These are phyloP conservation scores for Pleodorina starrii DNA, from an alignment of 139 green algal species.

Conservation along the genomic window DNA sequence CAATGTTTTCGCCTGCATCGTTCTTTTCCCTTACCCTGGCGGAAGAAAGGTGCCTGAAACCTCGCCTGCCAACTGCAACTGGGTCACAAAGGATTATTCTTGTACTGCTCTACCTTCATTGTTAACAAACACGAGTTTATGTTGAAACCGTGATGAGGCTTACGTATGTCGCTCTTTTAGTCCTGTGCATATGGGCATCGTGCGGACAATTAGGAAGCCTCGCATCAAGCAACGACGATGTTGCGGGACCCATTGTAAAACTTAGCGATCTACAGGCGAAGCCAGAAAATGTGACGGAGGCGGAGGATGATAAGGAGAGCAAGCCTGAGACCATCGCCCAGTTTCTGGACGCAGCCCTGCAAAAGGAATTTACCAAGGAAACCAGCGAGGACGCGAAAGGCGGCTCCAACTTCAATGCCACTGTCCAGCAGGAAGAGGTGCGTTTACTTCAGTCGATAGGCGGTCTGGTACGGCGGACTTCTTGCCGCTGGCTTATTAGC, in stretches of 20 bases:
- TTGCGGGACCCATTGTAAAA: constrained; percentile 42
- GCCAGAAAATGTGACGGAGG: not conserved
- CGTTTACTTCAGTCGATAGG: not conserved
- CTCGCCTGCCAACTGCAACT: too few relatives aligned
- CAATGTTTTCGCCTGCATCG: too few relatives aligned
- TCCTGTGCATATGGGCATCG: not conserved
- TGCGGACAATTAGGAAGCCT: not conserved
- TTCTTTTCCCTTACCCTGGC: too few relatives aligned
- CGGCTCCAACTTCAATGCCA: constrained; percentile 10
- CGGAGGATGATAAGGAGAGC: not conserved
- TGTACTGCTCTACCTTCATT: not conserved
- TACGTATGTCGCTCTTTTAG: not conserved
- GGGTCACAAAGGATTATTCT: too few relatives aligned
- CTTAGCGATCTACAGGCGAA: constrained; percentile 24
- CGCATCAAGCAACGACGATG: constrained; percentile 4
- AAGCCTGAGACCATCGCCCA: constrained; percentile 22
- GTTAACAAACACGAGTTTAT: not conserved
- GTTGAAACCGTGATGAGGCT: constrained; percentile 12
- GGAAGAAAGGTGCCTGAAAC: too few relatives aligned
- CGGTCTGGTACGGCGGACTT: not conserved
- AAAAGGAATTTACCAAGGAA: constrained; percentile 46
- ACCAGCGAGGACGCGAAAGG: constrained; percentile 22
- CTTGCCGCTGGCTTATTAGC: too few relatives aligned
- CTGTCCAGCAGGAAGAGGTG: constrained; percentile 34
- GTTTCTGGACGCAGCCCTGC: constrained; percentile 33